A percentile compares a stretch with the other conserved stretches of the same genome.
phyloP scores from a whole-genome alignment of 2,329 filamentous ascomycete genomes.

The Neoscytalidium dimidiatum region DNA sequence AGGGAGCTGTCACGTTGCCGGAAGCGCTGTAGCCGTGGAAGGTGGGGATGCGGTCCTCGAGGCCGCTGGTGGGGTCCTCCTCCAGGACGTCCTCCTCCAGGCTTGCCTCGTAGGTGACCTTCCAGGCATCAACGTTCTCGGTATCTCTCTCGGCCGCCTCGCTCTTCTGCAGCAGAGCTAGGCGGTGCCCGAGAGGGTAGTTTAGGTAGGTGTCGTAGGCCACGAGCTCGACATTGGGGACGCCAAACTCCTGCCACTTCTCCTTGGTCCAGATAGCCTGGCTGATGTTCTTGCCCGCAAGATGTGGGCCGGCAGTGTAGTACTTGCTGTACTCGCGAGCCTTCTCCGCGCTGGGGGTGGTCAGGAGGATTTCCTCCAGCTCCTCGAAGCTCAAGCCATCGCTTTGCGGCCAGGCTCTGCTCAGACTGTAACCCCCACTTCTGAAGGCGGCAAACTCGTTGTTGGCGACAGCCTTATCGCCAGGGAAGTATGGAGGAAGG shows the following conservation, averaged over 20 bases:
- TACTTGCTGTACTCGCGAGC: slow-evolving; percentile 52
- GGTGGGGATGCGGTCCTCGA: slow-evolving; percentile 74
- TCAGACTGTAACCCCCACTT: slow-evolving; percentile 27
- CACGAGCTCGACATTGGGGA: slow-evolving; percentile 46
- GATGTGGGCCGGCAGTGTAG: slow-evolving; percentile 53
- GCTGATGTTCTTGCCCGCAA: slow-evolving; percentile 54
- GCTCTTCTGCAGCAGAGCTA: slow-evolving; percentile 45
- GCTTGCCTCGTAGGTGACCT: slow-evolving; percentile 74
- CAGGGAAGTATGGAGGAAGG: slow-evolving; percentile 33
- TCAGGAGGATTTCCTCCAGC: slow-evolving; percentile 55
- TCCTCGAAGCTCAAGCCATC: slow-evolving; percentile 56
- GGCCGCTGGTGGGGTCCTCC: slow-evolving; percentile 76
- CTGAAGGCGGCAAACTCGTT: slow-evolving; percentile 25
- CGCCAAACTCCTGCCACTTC: slow-evolving; percentile 51
- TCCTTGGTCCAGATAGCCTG: slow-evolving; percentile 55
- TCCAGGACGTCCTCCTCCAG: slow-evolving; percentile 82
- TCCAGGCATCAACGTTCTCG: slow-evolving; percentile 49
- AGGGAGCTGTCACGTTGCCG: slow-evolving; percentile 85
- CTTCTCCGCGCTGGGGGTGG: slow-evolving; percentile 56
- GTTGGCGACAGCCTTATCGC: slow-evolving; percentile 29
- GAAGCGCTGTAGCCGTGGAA: slow-evolving; percentile 95
- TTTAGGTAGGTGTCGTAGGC: slow-evolving; percentile 56
- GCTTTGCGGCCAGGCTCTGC: slow-evolving; percentile 43
- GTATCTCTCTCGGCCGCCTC: slow-evolving; percentile 63
- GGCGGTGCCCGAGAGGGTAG: slow-evolving; percentile 50